Evolutionary conservation across 2,329 filamentous ascomycete species (phyloP).

Genomic region (Sclerotinia nivalis): DNA sequence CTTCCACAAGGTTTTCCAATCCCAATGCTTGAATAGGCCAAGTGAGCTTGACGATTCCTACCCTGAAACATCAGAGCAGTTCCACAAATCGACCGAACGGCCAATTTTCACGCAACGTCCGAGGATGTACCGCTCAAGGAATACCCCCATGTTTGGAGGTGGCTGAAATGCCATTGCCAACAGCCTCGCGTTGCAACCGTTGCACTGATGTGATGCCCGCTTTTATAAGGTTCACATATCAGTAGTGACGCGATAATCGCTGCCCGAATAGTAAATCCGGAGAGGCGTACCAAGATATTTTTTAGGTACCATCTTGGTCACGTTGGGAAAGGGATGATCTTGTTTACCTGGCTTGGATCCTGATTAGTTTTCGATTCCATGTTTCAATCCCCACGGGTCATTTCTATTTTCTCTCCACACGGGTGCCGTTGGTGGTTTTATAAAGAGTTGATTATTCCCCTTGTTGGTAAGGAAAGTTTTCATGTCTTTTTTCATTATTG

Average conservation of each 20-base stretch:
- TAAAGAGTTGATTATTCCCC: conserved; percentile 13
- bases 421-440: not conserved
- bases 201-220: not conserved
- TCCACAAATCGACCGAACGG: conserved; percentile 14
- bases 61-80: not conserved
- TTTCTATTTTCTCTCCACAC: not conserved
- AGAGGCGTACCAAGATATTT: not conserved
- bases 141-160: not conserved
- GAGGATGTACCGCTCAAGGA: conserved; percentile 21
- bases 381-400: conserved; percentile 1
- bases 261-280: conserved; percentile 11
- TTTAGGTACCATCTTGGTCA: not conserved
- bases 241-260: conserved; percentile 3
- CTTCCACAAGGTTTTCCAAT: not conserved
- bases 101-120: not conserved
- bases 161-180: not conserved
- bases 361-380: not conserved
- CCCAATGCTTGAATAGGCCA: not conserved
- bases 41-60: not conserved
- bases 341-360: not conserved
- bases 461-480: not conserved
- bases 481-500: not conserved
- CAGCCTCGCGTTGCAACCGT: not conserved
- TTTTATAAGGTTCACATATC: not conserved
- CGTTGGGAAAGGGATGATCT: conserved; percentile 7